phyloP scores from a whole-genome alignment of 345 rosid genomes.

The Combretum micranthum region DNA sequence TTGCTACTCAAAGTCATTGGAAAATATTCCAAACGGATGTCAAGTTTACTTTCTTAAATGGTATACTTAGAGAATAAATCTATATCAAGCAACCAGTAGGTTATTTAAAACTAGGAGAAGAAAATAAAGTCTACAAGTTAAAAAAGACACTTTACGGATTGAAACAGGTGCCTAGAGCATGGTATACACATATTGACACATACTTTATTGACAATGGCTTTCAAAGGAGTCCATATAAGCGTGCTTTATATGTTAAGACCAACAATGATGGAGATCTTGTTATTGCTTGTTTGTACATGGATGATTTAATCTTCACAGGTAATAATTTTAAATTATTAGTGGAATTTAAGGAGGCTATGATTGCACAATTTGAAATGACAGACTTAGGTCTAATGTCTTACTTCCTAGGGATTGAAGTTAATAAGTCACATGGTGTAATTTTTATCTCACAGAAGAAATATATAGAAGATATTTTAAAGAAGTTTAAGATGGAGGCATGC shows the following conservation, averaged over 20 bases:
- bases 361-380: not conserved
- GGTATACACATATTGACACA: constrained; percentile 1
- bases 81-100: too few relatives aligned
- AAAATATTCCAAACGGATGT: not conserved
- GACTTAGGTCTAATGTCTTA: constrained; percentile 5
- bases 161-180: not conserved
- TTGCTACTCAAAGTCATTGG: not conserved
- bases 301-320: too few relatives aligned
- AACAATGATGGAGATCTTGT: not conserved
- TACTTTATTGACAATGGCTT: not conserved
- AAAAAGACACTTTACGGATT: constrained; percentile 2
- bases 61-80: not conserved
- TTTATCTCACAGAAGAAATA: constrained; percentile 1
- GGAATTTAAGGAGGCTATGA: not conserved
- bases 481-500: constrained; percentile 3
- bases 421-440: not conserved
- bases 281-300: too few relatives aligned
- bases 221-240: constrained; percentile 1
- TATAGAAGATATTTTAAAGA: not conserved
- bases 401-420: constrained; percentile 3
- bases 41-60: not conserved
- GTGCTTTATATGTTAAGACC: not conserved
- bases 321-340: too few relatives aligned
- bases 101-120: too few relatives aligned
- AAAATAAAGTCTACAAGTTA: too few relatives aligned